Evolutionary conservation across 2,329 filamentous ascomycete species (phyloP), one percentile per base, ranked within the genome.

Genomic region (Talaromyces atroroseus): DNA sequence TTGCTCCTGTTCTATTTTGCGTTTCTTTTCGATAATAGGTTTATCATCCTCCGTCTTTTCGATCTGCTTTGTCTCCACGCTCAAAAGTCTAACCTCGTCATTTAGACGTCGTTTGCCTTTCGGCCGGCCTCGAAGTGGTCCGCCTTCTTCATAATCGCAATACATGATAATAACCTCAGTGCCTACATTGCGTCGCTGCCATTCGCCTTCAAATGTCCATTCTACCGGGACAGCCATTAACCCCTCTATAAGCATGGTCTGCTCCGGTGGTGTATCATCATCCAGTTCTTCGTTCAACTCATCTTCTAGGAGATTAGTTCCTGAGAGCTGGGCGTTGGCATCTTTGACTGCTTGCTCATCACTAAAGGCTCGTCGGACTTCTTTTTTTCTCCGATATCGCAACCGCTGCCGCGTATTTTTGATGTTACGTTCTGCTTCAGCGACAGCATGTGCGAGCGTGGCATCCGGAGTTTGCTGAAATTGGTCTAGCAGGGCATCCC

Each of bases 331-430:
- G 32, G 20, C 40, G 44, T 62, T 46, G 57, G 62, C 62, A 47
- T 63, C 46, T 38, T 62, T 59, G 5, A 65, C 54, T 1, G 57
- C 61, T 49, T 63, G 58, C 49, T 64, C 57, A 40, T 24, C 3
- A 52, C 52, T 54, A 52, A 63, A 64, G 21, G 60, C 49, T 45
- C 44, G 40, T 1, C 46, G 46, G 3, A 62, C 48, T 32, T 58
- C 24, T 21, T 59, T 58, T 18, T 49, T 51, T 29, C 46, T 52
- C 51, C 46, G 57, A 16, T 63, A 49, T 38, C 44, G 48, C n/a
- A 62, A 48, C 47, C 56, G 8, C n/a, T 53, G 38, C 32, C 48
- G 26, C 26, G 45, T 40, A 54, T 63, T 66, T 5, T 42, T 54
- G 18, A 65, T 49, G 44, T 60, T 47, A 12, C 24, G 20, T 29